Conservation (phyloP, 495 filamentous ascomycete genomes). For the Cetradonia linearis region DNA sequence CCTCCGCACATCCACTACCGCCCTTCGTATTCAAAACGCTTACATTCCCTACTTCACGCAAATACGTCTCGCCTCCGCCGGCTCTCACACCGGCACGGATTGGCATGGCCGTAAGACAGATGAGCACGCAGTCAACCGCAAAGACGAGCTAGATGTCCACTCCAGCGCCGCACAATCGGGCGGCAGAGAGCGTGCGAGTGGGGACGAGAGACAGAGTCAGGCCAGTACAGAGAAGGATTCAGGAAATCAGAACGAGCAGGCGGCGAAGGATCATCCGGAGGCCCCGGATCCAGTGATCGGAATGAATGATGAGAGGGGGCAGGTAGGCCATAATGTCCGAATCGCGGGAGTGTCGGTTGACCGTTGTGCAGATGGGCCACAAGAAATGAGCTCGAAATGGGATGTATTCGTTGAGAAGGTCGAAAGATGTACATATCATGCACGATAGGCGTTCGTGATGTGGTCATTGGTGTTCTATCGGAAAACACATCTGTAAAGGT, state of each 20-base stretch:
- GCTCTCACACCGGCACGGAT: conserved; percentile 3
- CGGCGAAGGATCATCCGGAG: conserved; percentile 54
- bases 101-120: conserved; percentile 34
- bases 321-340: conserved; percentile 28
- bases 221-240: conserved; percentile 38
- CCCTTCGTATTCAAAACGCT: conserved; percentile 16
- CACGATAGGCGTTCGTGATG: background rate
- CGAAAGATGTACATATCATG: background rate
- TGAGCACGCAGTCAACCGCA: conserved; percentile 32
- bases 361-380: conserved; percentile 5
- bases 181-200: conserved; percentile 33
- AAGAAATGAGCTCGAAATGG: conserved; percentile 3
- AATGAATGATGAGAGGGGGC: conserved; percentile 59
- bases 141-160: conserved; percentile 36
- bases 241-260: conserved; percentile 37
- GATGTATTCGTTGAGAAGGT: background rate
- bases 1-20: background rate
- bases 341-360: background rate
- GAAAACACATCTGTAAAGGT: background rate
- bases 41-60: conserved; percentile 7
- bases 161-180: conserved; percentile 31
- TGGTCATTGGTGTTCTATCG: background rate
- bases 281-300: conserved; percentile 56
- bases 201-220: conserved; percentile 32
- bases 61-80: conserved; percentile 9